Conservation (phyloP, 495 filamentous ascomycete genomes). For the Podospora australis region DNA sequence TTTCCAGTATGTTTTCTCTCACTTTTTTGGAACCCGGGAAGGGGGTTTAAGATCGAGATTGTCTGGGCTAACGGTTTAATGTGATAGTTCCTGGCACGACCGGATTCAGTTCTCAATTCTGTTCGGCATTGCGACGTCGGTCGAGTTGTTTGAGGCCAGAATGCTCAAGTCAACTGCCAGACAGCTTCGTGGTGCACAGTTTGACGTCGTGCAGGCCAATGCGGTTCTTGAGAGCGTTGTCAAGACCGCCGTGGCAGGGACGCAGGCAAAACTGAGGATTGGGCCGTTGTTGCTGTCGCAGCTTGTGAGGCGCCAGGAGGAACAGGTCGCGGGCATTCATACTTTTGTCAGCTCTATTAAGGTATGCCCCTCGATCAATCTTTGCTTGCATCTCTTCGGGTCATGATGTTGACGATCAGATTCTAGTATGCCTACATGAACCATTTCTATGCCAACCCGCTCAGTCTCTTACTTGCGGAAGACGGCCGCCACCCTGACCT, state of each 20-base stretch:
- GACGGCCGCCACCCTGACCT: constrained; percentile 23
- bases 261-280: constrained; percentile 53
- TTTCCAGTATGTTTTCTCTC: constrained; percentile 55
- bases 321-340: constrained; percentile 83
- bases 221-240: constrained; percentile 76
- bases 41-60: not conserved
- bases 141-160: constrained; percentile 80
- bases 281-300: constrained; percentile 57
- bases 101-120: constrained; percentile 86
- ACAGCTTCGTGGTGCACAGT: constrained; percentile 66
- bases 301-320: constrained; percentile 70
- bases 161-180: constrained; percentile 69
- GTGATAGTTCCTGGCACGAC: constrained; percentile 68
- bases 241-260: constrained; percentile 54
- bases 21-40: not conserved
- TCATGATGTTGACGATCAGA: no score
- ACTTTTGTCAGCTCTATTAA: constrained; percentile 68
- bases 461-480: constrained; percentile 62
- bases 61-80: constrained; percentile 14
- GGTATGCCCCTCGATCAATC: no score
- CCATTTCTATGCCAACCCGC: constrained; percentile 86
- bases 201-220: constrained; percentile 72
- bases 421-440: constrained; percentile 97
- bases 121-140: constrained; percentile 84
- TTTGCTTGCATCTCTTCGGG: no score